phyloP scores from a whole-genome alignment of 2,329 filamentous ascomycete species.

The Dactylellina leptospora region DNA sequence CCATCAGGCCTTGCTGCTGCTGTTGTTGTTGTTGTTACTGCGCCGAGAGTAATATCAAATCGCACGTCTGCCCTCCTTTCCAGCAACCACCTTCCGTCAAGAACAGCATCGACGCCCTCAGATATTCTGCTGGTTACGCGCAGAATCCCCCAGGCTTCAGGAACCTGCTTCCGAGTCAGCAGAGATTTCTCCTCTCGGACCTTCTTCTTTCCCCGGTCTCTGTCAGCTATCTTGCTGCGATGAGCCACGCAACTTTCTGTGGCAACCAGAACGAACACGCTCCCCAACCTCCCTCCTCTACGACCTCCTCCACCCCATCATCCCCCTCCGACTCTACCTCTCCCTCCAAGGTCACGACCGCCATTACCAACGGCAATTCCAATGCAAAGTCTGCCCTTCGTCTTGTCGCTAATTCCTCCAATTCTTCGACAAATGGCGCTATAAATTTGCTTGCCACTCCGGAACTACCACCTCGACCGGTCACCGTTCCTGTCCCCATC shows the following conservation, averaged over 20 bases:
- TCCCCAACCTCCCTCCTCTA: constrained; percentile 1
- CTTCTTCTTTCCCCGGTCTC: constrained; percentile 2
- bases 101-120: background rate
- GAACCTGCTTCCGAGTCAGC: constrained; percentile 4
- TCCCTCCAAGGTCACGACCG: constrained; percentile 2
- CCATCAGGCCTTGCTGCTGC: no score
- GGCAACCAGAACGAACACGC: constrained; percentile 41
- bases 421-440: background rate
- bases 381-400: constrained; percentile 9
- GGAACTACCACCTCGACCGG: constrained; percentile 27
- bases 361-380: background rate
- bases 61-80: background rate
- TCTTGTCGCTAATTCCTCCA: constrained; percentile 3
- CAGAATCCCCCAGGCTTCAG: constrained; percentile 5
- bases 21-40: no score
- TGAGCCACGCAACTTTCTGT: constrained; percentile 49
- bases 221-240: constrained; percentile 36
- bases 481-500: constrained; percentile 9
- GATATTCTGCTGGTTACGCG: no score
- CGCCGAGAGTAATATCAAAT: background rate
- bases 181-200: constrained; percentile 22
- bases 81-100: background rate
- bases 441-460: constrained; percentile 7
- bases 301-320: constrained; percentile 3
- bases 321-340: background rate